Base-by-base conservation (phyloP, 306 rosid genomes). In the Begonia loranthoides region DNA sequence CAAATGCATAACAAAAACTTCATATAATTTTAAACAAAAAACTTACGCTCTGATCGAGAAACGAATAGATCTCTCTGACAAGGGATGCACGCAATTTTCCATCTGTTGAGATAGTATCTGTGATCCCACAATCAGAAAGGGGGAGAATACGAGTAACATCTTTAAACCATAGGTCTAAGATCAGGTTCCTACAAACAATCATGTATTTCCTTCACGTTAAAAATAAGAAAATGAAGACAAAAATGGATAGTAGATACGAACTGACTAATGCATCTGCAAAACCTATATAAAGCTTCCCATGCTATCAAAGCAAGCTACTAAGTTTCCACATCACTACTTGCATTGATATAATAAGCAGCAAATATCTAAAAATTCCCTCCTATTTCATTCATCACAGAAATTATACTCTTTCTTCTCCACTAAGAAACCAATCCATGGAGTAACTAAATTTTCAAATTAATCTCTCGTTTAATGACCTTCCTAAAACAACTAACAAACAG, bases 21-120 rank as follows among this genome's bases (percentile, higher is more conserved):
- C 51, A 19, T 19, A 9, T 33, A 49, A 49, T 55, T 38, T 45
- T 28, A 28, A 28, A 28, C 9, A 28, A 47, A 17, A 59, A 68
- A 77, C 96, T 83, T 81, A 92, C 99, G 67, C 77, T 81, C 57
- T 72, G 93, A 72, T 92, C 92, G 5, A 92, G 94, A 75, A 92
- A 92, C 51, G 84, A 58, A 66, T 83, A 92, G 78, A 87, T 79
- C 64, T 92, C 96, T 78, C 89, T 87, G 57, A 71, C 61, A 62
- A 92, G 83, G 62, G 84, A 59, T 48, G 77, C 74, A 52, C 57
- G 81, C 10, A 81, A 66, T 60, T 76, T 64, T 71, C 79, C 96
- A 60, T 70, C 76, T 57, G 59, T 70, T 36, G 69, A 68, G 55
- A 64, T 57, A 44, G 64, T 45, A 72, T 66, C 82, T 66, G 73